A percentile compares a stretch with the other conserved stretches of the same genome.
These are phyloP conservation scores for Darksidea phi DNA, from an alignment of 495 filamentous ascomycete genomes.

Conservation along the genomic window DNA sequence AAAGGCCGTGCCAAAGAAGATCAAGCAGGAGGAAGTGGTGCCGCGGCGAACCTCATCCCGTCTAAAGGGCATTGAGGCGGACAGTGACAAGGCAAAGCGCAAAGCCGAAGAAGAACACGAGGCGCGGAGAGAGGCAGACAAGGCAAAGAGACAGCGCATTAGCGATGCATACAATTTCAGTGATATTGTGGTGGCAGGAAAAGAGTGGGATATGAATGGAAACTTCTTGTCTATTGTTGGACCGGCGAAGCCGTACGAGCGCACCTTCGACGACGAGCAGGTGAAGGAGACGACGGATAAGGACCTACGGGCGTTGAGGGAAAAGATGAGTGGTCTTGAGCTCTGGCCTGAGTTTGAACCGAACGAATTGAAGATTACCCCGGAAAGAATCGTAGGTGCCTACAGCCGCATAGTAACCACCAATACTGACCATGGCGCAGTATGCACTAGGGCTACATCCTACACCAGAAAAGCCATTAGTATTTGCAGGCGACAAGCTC, in stretches of 20 bases:
- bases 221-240: slow-evolving; percentile 58
- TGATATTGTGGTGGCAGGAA: slow-evolving; percentile 77
- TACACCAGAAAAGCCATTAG: slow-evolving; percentile 73
- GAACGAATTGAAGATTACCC: slow-evolving; percentile 87
- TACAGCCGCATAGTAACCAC: neutral
- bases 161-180: slow-evolving; percentile 69
- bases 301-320: slow-evolving; percentile 69
- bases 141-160: slow-evolving; percentile 68
- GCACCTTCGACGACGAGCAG: slow-evolving; percentile 79
- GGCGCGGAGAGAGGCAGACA: slow-evolving; percentile 58
- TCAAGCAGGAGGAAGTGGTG: slow-evolving; percentile 47
- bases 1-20: slow-evolving; percentile 51
- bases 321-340: slow-evolving; percentile 75
- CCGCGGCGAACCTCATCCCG: slow-evolving; percentile 67
- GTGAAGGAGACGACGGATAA: slow-evolving; percentile 78
- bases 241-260: slow-evolving; percentile 70
- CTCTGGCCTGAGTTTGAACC: slow-evolving; percentile 82
- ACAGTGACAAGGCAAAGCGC: slow-evolving; percentile 72
- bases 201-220: slow-evolving; percentile 55
- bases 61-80: slow-evolving; percentile 63
- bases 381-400: slow-evolving; percentile 64
- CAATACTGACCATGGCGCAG: slow-evolving; percentile 7
- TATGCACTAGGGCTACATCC: slow-evolving; percentile 91
- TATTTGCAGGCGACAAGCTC: slow-evolving; percentile 96
- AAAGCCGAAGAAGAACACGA: slow-evolving; percentile 74